phyloP scores from a whole-genome alignment of 345 rosid genomes.

The Brassica cretica region DNA sequence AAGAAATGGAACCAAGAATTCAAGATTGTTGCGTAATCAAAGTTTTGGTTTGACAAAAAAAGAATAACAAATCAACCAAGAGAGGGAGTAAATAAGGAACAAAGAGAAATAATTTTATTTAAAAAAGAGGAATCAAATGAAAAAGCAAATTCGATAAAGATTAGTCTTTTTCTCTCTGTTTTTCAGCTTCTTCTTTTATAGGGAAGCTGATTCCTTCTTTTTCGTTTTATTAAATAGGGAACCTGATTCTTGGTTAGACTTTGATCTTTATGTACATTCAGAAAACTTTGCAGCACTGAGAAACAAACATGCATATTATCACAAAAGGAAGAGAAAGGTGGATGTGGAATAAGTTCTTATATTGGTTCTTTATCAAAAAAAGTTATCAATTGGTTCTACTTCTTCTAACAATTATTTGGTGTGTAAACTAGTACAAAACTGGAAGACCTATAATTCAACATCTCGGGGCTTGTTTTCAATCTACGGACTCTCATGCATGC shows the following conservation, averaged over 20 bases:
- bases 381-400: background rate
- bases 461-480: background rate
- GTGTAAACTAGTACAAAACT: background rate
- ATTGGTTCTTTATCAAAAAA: background rate
- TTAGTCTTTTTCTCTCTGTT: constrained; percentile 22
- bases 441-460: background rate
- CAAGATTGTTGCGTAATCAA: constrained; percentile 1
- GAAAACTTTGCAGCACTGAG: constrained; percentile 21
- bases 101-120: background rate
- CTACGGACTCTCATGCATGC: background rate
- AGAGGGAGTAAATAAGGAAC: background rate
- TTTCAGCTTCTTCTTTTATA: constrained; percentile 26
- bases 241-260: constrained; percentile 27
- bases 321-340: background rate
- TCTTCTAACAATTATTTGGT: background rate
- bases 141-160: background rate
- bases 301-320: background rate
- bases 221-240: background rate
- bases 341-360: background rate
- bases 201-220: constrained; percentile 36
- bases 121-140: constrained; percentile 18
- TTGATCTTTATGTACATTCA: constrained; percentile 14
- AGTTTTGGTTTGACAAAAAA: background rate
- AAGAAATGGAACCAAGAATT: background rate
- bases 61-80: background rate